phyloP scores from a whole-genome alignment of 2,329 filamentous ascomycete species.

The Aspergillus terreus region DNA sequence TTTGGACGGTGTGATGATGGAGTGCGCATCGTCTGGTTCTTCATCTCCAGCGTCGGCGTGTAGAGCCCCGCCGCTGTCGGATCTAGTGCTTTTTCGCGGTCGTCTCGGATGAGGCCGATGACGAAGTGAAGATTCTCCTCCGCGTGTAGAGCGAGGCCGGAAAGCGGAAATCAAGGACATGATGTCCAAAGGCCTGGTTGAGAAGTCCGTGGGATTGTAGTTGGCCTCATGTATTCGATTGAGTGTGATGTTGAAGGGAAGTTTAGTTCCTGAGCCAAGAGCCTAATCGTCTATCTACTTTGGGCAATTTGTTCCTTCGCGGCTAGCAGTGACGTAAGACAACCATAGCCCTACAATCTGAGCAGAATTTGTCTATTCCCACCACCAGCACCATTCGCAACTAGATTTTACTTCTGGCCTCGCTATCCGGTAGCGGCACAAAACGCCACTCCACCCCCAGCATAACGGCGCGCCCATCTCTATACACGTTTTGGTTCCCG shows the following conservation, averaged over 20 bases:
- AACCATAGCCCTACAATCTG: neutral
- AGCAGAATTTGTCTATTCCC: neutral
- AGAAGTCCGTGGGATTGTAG: too few species aligned
- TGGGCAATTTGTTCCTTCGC: too few species aligned
- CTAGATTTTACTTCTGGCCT: neutral
- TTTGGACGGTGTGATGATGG: conserved; percentile 36
- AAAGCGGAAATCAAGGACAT: conserved; percentile 34
- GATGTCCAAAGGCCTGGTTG: neutral
- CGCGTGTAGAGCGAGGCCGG: conserved; percentile 28
- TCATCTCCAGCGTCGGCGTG: conserved; percentile 1
- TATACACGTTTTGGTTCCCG: neutral
- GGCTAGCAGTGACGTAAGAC: too few species aligned
- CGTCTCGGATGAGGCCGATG: conserved; percentile 20
- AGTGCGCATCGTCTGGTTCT: conserved; percentile 28
- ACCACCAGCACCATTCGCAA: neutral
- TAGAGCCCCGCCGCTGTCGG: conserved; percentile 5
- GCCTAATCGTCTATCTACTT: too few species aligned
- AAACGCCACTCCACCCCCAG: conserved; percentile 1
- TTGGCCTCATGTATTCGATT: too few species aligned
- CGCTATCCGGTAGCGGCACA: neutral
- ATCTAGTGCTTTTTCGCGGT: conserved; percentile 3
- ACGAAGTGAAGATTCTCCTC: conserved; percentile 18
- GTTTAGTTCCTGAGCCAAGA: too few species aligned
- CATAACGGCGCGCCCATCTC: neutral
- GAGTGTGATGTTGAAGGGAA: too few species aligned